Conservation (phyloP, 108 stramenopile genomes). For the Fragilaria crotonensis region DNA sequence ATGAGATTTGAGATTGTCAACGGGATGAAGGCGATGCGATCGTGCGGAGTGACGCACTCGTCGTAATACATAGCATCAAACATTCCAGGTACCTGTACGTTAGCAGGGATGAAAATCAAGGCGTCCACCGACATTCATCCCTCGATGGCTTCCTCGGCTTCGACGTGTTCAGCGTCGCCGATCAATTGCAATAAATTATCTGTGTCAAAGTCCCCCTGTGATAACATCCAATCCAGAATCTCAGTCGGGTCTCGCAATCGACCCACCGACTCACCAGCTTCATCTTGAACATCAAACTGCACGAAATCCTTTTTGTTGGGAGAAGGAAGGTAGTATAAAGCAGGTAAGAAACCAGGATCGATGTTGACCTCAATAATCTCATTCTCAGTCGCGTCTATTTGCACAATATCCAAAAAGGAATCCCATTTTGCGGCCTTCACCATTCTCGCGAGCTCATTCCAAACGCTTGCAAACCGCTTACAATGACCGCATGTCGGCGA, state of each 20-base stretch:
- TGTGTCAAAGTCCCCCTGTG: neutral
- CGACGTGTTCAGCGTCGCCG: neutral
- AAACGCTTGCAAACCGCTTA: slow-evolving; percentile 61
- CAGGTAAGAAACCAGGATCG: slow-evolving; percentile 29
- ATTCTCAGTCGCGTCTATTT: slow-evolving; percentile 53
- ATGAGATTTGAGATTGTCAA: too few species aligned
- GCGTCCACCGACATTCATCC: too few species aligned
- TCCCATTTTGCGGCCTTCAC: slow-evolving; percentile 45
- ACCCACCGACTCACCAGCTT: slow-evolving; percentile 1
- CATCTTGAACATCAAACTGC: slow-evolving; percentile 1
- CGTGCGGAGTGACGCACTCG: too few species aligned
- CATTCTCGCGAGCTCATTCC: slow-evolving; percentile 51
- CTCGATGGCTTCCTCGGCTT: too few species aligned
- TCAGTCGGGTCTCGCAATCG: slow-evolving; percentile 6
- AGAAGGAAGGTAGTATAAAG: slow-evolving; percentile 44
- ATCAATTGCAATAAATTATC: neutral
- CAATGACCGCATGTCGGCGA: slow-evolving; percentile 71
- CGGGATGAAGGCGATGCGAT: too few species aligned
- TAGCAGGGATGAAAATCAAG: too few species aligned
- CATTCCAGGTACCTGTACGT: too few species aligned
- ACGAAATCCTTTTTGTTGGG: slow-evolving; percentile 18
- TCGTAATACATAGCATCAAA: too few species aligned
- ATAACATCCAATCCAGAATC: slow-evolving; percentile 11
- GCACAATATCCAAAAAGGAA: slow-evolving; percentile 30
- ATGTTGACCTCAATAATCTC: slow-evolving; percentile 28